phyloP scores from a whole-genome alignment of 73 alveolate species.

The Paramecium caudatum region DNA sequence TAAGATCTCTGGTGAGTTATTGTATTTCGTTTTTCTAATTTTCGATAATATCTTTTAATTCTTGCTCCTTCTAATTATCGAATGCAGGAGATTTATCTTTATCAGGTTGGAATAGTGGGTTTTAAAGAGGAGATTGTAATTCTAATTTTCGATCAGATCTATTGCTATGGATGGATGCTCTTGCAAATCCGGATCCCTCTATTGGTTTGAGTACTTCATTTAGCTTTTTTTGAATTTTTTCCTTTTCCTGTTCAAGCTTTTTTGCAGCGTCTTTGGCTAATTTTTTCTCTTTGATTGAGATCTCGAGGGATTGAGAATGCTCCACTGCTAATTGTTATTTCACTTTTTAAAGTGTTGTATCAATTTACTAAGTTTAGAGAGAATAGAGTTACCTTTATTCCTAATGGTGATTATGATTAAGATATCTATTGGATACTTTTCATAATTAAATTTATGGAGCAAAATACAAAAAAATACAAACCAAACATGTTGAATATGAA shows the following conservation, averaged over 20 bases:
- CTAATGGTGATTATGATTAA: not conserved
- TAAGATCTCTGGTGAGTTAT: slow-evolving; percentile 1
- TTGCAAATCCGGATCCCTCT: not conserved
- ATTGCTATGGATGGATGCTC: slow-evolving; percentile 30
- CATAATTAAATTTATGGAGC: not conserved
- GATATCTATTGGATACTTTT: slow-evolving; percentile 5
- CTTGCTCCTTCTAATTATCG: not conserved
- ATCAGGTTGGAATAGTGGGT: too few relatives aligned
- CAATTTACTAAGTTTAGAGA: not conserved
- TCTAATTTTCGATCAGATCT: too few relatives aligned
- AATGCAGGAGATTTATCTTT: too few relatives aligned
- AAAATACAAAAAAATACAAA: not conserved
- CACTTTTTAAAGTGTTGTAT: not conserved
- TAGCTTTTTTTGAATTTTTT: not conserved
- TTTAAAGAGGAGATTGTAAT: too few relatives aligned
- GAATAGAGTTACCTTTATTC: not conserved
- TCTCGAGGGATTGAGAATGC: not conserved
- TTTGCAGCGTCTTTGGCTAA: not conserved
- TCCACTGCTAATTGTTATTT: not conserved
- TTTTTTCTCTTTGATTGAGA: slow-evolving; percentile 5
- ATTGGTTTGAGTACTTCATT: not conserved
- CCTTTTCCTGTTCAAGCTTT: not conserved
- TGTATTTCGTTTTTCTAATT: not conserved
- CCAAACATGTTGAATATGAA: slow-evolving; percentile 25
- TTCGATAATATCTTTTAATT: not conserved